Conservation (phyloP, 169 alveolate species). For the Plasmodium coatneyi region DNA sequence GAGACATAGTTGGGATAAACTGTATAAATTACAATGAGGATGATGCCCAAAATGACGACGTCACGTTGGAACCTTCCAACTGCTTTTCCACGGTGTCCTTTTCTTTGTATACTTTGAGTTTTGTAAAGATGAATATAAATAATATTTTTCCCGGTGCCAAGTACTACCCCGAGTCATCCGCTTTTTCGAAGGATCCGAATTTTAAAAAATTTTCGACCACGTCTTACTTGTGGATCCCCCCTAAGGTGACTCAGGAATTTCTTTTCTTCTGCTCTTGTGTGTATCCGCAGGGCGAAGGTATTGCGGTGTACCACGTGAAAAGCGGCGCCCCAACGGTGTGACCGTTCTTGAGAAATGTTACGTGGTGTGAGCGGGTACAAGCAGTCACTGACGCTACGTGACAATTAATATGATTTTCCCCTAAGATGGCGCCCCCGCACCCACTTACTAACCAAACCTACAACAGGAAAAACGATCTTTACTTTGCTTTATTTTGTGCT, state of each 20-base stretch:
- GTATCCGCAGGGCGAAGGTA: not conserved
- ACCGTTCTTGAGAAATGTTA: not conserved
- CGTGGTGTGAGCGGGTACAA: not conserved
- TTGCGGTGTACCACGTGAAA: not conserved
- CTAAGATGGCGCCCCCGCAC: not conserved
- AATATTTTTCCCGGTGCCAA: slow-evolving; percentile 43
- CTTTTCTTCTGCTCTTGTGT: slow-evolving; percentile 3
- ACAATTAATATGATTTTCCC: not conserved
- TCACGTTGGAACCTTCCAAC: not conserved
- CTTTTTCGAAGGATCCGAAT: slow-evolving; percentile 19
- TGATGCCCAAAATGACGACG: not conserved
- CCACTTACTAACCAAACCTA: not conserved
- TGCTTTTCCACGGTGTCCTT: slow-evolving; percentile 46
- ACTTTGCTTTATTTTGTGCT: not conserved
- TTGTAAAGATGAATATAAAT: slow-evolving; percentile 10
- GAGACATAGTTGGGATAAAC: slow-evolving; percentile 53
- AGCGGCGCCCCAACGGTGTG: not conserved
- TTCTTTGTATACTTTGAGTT: not conserved
- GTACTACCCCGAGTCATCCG: slow-evolving; percentile 45
- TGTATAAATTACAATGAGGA: slow-evolving; percentile 19
- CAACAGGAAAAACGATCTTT: not conserved
- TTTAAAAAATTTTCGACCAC: slow-evolving; percentile 22
- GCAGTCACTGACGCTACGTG: not conserved
- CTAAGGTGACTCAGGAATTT: not conserved
- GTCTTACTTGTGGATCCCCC: slow-evolving; percentile 57